Evolutionary conservation across 106 monocot species (phyloP), one percentile per base, ranked within the genome.

Genomic region (Vanilla planifolia): DNA sequence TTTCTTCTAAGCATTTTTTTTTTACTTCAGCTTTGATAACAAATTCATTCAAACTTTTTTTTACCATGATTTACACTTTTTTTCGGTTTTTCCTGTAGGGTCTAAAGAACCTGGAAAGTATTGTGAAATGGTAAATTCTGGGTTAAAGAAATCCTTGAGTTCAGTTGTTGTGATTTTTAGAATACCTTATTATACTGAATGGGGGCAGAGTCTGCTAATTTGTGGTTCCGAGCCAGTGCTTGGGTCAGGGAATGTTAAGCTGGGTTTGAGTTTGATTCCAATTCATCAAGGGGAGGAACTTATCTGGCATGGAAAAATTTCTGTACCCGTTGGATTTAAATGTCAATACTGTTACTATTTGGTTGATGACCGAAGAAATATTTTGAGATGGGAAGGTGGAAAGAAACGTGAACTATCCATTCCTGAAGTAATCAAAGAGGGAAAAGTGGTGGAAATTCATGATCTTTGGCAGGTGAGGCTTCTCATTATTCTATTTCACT

Each of bases 391-490:
- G 74, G 93, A 93, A 59, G 51, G 61, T 53, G 92, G 84, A 41
- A 79, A 69, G 46, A 82, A 74, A 32, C 69, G 81, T 59, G 77
- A 82, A 24, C 16, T 93, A 30, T 25, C 60, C 19, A 60, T 93
- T 33, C 93, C 88, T n/a, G 65, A 72, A 48, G 85, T 74, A 16
- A 45, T 79, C 71, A 63, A 74, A 56, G 85, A 68, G 46, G 93
- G 85, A 50, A 71, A 74, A 10, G 47, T 80, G 22, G 44, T 93
- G 33, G 79, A 85, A 69, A 74, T 93, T 70, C 79, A 59, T 63
- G 89, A 93, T 57, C 85, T 85, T 55, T 93, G 93, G 93, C 82
- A 93, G 93, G 93, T 93, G 60, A 23, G 3, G 11, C 19, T n/a
- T 28, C 51, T 51, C 8, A 21, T 21, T 7, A 42, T 24, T 14